Evolutionary conservation across 2,329 filamentous ascomycete genomes (phyloP).

Genomic region (Colletotrichum eremochloae): DNA sequence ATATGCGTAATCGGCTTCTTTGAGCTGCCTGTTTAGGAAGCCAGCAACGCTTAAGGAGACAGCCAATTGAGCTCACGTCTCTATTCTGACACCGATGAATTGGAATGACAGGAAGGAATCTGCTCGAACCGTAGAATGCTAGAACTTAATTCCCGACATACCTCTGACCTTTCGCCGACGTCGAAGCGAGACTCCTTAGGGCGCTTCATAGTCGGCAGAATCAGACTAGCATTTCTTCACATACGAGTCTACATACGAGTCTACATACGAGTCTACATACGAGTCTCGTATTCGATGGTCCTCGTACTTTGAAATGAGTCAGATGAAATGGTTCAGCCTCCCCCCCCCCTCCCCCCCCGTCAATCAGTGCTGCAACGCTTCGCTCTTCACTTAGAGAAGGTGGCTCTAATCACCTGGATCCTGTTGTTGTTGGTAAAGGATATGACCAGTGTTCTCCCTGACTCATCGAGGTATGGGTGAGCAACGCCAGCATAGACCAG

Average conservation of each 20-base stretch:
- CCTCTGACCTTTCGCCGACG: too few species aligned
- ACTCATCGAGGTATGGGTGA: slow-evolving; percentile 55
- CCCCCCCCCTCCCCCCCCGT: too few species aligned
- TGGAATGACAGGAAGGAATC: too few species aligned
- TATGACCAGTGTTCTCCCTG: slow-evolving; percentile 53
- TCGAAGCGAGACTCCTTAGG: background rate
- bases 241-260: too few species aligned
- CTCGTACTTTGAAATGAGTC: background rate
- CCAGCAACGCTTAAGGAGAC: background rate
- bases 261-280: too few species aligned
- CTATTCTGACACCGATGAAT: background rate
- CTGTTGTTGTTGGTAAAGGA: slow-evolving; percentile 57
- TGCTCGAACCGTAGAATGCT: background rate
- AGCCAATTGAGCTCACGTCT: background rate
- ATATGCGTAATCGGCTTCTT: background rate
- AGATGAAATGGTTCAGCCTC: too few species aligned
- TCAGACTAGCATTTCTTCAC: too few species aligned
- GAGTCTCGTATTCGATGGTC: too few species aligned
- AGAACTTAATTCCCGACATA: too few species aligned
- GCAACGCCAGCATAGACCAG: slow-evolving; percentile 54
- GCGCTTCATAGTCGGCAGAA: too few species aligned
- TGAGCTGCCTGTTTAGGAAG: background rate
- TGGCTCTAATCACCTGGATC: slow-evolving; percentile 53
- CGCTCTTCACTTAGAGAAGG: slow-evolving; percentile 43
- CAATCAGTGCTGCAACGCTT: too few species aligned